Base-by-base conservation (phyloP, 495 filamentous ascomycete genomes). In the Aspergillus asperescens region DNA sequence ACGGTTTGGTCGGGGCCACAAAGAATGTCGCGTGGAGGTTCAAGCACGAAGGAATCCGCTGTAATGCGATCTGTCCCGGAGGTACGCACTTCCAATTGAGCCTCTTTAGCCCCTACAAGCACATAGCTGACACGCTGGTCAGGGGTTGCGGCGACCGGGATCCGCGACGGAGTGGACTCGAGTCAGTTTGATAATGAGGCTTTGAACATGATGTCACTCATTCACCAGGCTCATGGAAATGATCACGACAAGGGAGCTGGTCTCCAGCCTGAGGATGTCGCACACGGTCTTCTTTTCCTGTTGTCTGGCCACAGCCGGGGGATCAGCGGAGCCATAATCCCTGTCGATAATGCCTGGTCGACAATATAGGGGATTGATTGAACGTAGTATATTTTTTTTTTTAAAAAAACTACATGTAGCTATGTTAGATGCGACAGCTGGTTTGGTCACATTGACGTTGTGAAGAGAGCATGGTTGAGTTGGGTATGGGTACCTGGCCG, bases 21-120 rank as follows among this genome's bases (percentile, higher is more conserved):
- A 50, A 50, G 12, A 50, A 41, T 29, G 34, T 50, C 2, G 48
- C 48, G 2, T 50, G 35, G 35, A 27, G 23, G 22, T 41, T 29
- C 18, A 50, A 41, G 23, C 5, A 19, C 6, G 48, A 50, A 12
- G 24, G 24, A 2, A 50, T 50, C 9, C 48, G 48, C 1, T 50
- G 48, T 27, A 50, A 50, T 22, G 35, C 37, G 32, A 7, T 50
- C 15, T 50, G 34, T 31, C 48, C 48, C 19, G 48, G 48, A 3
- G 48, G 48, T 50, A 20, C 40, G 48, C 19, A 12, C 16, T 7
- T 20, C 22, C 5, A 16, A 1, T 18, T 7, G 3, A 19, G 43
- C 25, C 6, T 46, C 16, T n/a, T 13, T 27, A n/a, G 8, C 15
- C 5, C 7, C 10, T 32, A 13, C 3, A 7, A 13, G 10, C 29